Evolutionary conservation across 805 yeast genomes (phyloP).

Genomic region (Metschnikowia baotianmanensis): DNA sequence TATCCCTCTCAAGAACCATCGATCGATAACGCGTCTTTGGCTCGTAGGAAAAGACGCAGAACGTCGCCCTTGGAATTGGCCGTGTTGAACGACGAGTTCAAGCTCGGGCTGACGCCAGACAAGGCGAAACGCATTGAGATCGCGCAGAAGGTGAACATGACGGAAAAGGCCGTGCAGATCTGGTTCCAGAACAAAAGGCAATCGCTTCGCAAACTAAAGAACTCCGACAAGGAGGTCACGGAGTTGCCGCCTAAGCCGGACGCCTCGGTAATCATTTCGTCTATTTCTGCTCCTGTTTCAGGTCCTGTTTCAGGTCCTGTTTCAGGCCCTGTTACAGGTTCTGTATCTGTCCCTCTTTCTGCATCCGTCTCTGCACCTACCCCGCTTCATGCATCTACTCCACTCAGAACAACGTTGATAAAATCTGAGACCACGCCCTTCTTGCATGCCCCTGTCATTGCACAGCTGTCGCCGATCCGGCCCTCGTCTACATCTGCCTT

Average conservation of each 20-base stretch:
- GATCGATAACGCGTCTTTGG: slow-evolving; percentile 88
- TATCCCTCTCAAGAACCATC: slow-evolving; percentile 79
- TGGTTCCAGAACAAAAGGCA: slow-evolving; percentile 98
- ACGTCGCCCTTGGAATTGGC: slow-evolving; percentile 85
- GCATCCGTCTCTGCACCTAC: slow-evolving; percentile 6
- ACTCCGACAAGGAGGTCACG: slow-evolving; percentile 38
- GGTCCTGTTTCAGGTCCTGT: too few species aligned
- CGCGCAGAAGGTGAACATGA: slow-evolving; percentile 81
- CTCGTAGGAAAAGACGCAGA: slow-evolving; percentile 92
- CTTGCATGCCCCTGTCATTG: slow-evolving; percentile 13
- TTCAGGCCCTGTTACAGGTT: too few species aligned
- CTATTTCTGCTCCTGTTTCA: too few species aligned
- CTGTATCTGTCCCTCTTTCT: background rate
- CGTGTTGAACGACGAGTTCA: slow-evolving; percentile 78
- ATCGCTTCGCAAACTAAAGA: slow-evolving; percentile 55
- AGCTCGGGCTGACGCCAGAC: slow-evolving; percentile 76
- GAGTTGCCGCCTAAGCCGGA: slow-evolving; percentile 44
- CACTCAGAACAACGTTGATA: slow-evolving; percentile 14
- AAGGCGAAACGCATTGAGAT: slow-evolving; percentile 71
- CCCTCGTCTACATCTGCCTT: slow-evolving; percentile 15
- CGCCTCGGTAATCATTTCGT: slow-evolving; percentile 7
- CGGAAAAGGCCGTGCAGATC: slow-evolving; percentile 96
- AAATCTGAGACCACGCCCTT: slow-evolving; percentile 15
- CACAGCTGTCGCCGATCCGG: slow-evolving; percentile 17
- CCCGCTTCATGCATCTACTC: slow-evolving; percentile 12